Percentiles rank a stretch among this genome's conserved stretches.
Evolutionary conservation across 75 land plant species (phyloP).

Genomic region (Cryptomeria japonica): DNA sequence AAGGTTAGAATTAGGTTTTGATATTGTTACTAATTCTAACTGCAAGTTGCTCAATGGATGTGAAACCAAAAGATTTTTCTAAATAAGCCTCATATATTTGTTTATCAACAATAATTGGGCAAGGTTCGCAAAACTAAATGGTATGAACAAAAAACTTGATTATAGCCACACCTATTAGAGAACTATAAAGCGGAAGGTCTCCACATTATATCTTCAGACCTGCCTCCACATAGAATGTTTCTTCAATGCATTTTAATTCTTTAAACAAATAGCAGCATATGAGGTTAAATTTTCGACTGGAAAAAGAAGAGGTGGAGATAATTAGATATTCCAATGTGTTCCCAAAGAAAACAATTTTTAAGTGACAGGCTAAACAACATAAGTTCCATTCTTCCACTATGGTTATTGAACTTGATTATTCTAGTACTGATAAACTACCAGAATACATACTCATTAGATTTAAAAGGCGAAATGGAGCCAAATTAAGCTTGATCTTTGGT

Average conservation of each 20-base stretch:
- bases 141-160: neutral
- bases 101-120: neutral
- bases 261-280: neutral
- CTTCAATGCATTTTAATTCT: neutral
- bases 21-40: neutral
- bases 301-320: neutral
- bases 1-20: neutral
- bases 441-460: constrained; percentile 84
- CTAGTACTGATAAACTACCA: constrained; percentile 1
- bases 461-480: constrained; percentile 91
- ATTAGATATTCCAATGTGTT: neutral
- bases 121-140: neutral
- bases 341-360: neutral
- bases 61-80: neutral
- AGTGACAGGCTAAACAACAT: neutral
- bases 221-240: neutral
- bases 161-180: neutral
- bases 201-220: neutral
- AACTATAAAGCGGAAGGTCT: neutral
- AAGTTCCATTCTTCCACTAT: neutral
- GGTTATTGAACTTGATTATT: neutral
- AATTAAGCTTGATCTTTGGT: constrained; percentile 85
- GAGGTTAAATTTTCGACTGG: neutral
- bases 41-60: neutral
- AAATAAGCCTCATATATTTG: neutral